Evolutionary conservation across 2,329 filamentous ascomycete genomes (phyloP).

Genomic region (Pleurostoma richardsiae): DNA sequence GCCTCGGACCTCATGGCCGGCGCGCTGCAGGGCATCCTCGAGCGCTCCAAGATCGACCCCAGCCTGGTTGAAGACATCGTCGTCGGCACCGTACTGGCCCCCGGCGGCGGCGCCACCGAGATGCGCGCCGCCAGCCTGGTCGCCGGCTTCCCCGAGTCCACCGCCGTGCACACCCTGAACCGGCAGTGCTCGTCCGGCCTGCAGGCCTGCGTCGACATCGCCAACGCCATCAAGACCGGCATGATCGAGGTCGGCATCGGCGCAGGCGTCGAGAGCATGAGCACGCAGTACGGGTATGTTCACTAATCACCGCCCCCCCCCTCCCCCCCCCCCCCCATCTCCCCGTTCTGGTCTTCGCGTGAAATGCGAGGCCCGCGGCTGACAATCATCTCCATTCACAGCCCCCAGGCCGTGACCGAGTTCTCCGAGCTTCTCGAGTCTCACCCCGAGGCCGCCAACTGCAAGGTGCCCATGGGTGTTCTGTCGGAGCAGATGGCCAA

Average conservation of each 20-base stretch:
- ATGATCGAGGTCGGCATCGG: slow-evolving; percentile 96
- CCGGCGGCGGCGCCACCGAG: slow-evolving; percentile 92
- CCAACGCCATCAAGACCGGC: slow-evolving; percentile 82
- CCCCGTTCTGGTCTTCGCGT: neutral
- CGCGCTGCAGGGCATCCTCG: slow-evolving; percentile 74
- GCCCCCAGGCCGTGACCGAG: slow-evolving; percentile 79
- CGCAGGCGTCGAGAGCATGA: slow-evolving; percentile 97
- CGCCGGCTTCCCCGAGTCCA: slow-evolving; percentile 81
- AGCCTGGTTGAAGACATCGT: slow-evolving; percentile 85
- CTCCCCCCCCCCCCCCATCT: neutral
- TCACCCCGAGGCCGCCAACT: slow-evolving; percentile 81
- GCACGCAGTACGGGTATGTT: slow-evolving; percentile 76
- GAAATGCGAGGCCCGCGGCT: neutral
- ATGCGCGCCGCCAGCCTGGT: slow-evolving; percentile 89
- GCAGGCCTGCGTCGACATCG: slow-evolving; percentile 89
- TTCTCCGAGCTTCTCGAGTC: slow-evolving; percentile 86
- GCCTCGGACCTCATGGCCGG: slow-evolving; percentile 82
- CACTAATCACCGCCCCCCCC: neutral
- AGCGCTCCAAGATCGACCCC: slow-evolving; percentile 85
- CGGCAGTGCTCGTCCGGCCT: slow-evolving; percentile 91
- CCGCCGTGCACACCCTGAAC: slow-evolving; percentile 86
- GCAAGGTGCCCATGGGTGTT: slow-evolving; percentile 95
- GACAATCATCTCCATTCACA: slow-evolving; percentile 20
- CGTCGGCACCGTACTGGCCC: slow-evolving; percentile 85
- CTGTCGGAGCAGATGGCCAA: slow-evolving; percentile 94